These are phyloP conservation scores for Microascus cirrosus DNA, from an alignment of 2,329 filamentous ascomycete genomes.

Conservation along the genomic window DNA sequence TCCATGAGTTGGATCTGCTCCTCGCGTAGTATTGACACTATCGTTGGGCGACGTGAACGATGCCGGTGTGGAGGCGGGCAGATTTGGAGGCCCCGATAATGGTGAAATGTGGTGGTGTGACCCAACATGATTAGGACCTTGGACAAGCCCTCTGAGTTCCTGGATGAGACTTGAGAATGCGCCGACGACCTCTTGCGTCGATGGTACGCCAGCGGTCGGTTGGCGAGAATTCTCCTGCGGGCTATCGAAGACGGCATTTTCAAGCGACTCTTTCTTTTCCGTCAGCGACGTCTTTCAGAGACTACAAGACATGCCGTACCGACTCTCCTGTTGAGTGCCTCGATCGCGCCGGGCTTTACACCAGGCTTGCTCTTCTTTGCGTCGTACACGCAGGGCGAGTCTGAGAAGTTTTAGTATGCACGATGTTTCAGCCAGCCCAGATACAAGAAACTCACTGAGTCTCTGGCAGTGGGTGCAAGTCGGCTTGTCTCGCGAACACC, in stretches of 20 bases:
- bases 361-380: slow-evolving; percentile 13
- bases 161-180: slow-evolving; percentile 10
- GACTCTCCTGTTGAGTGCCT: slow-evolving; percentile 11
- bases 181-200: slow-evolving; percentile 8
- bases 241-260: not conserved
- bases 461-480: slow-evolving; percentile 18
- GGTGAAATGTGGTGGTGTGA: not conserved
- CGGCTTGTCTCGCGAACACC: slow-evolving; percentile 21
- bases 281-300: not conserved
- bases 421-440: not conserved
- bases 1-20: slow-evolving; percentile 5
- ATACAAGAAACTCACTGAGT: slow-evolving; percentile 11
- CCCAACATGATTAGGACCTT: slow-evolving; percentile 5
- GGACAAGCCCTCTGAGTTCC: slow-evolving; percentile 9
- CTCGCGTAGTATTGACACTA: not conserved
- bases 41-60: not conserved
- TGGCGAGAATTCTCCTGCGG: not conserved
- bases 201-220: not conserved
- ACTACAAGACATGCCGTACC: slow-evolving; percentile 8
- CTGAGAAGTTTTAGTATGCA: slow-evolving; percentile 1
- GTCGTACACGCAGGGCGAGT: slow-evolving; percentile 13
- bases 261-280: not conserved
- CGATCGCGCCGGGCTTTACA: slow-evolving; percentile 12
- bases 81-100: not conserved
- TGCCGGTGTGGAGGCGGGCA: not conserved